Percentiles rank a stretch among this genome's conserved stretches.
Conservation (phyloP, 225 moss, liverwort and hornwort genomes). For the Climacium dendroides region DNA sequence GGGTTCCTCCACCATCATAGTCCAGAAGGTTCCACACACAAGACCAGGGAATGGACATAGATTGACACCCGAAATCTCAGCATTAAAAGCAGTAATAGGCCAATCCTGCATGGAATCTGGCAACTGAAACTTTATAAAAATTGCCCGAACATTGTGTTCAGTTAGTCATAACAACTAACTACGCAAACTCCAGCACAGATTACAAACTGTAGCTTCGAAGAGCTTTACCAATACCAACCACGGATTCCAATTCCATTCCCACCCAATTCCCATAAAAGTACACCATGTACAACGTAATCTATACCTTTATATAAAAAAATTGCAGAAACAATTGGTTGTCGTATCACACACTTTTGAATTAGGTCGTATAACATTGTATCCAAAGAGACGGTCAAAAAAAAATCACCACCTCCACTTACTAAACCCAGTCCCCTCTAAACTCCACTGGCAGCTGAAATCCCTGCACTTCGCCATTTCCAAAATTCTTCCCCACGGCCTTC, state of each 20-base stretch:
- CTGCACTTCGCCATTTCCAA: constrained; percentile 37
- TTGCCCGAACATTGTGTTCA: not conserved
- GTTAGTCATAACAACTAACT: not conserved
- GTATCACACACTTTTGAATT: constrained; percentile 35
- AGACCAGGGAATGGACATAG: not conserved
- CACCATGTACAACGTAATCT: not conserved
- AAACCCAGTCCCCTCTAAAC: constrained; percentile 35
- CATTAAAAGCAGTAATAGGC: not conserved
- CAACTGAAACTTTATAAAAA: not conserved
- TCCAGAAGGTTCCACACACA: not conserved
- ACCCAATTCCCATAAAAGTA: not conserved
- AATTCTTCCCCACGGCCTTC: constrained; percentile 33
- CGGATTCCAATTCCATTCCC: not conserved
- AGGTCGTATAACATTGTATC: not conserved
- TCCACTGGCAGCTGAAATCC: constrained; percentile 32
- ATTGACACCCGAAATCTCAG: not conserved
- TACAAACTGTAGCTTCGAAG: not conserved
- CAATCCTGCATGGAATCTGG: not conserved
- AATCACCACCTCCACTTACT: not conserved
- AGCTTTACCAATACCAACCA: not conserved
- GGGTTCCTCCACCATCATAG: not conserved
- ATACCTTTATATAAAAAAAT: not conserved
- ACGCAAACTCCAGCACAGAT: not conserved
- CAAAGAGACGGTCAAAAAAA: not conserved
- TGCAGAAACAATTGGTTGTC: constrained; percentile 8